phyloP scores from a whole-genome alignment of 192 early-diverging fungal genomes.

The Nowakowskiella sp. region DNA sequence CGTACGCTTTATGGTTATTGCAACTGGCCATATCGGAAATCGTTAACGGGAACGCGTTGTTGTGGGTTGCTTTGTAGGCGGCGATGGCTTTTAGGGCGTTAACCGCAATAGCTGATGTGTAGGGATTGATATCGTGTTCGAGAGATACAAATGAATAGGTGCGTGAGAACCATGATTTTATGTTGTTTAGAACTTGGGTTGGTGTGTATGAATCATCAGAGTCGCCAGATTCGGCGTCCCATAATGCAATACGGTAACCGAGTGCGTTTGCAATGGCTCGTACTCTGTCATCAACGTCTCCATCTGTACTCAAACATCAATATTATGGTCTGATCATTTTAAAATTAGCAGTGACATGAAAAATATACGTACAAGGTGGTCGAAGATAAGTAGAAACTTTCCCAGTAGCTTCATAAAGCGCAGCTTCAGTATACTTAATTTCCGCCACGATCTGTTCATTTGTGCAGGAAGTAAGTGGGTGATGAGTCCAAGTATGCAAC shows the following conservation, averaged over 20 bases:
- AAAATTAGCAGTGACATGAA: too few relatives aligned
- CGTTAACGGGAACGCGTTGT: too few relatives aligned
- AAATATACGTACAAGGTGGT: constrained; percentile 58
- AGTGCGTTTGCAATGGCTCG: constrained; percentile 46
- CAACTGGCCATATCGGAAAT: too few relatives aligned
- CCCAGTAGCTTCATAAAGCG: constrained; percentile 41
- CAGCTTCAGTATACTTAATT: constrained; percentile 47
- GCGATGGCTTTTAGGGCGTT: too few relatives aligned
- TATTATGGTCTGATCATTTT: too few relatives aligned
- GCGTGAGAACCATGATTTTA: constrained; percentile 11
- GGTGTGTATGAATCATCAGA: not conserved
- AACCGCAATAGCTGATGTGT: too few relatives aligned
- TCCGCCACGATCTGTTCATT: constrained; percentile 54
- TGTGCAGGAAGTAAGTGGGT: constrained; percentile 38
- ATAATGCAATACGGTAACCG: constrained; percentile 38
- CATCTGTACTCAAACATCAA: too few relatives aligned
- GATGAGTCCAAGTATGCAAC: constrained; percentile 48
- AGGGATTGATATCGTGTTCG: constrained; percentile 35
- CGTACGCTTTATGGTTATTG: too few relatives aligned
- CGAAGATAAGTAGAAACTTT: constrained; percentile 50
- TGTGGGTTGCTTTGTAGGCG: too few relatives aligned
- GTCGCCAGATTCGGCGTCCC: constrained; percentile 35
- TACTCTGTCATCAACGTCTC: constrained; percentile 56
- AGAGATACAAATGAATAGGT: constrained; percentile 26
- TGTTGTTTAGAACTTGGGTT: too few relatives aligned